phyloP scores from a whole-genome alignment of 176 grass and related monocot genomes.

The Zea luxurians region DNA sequence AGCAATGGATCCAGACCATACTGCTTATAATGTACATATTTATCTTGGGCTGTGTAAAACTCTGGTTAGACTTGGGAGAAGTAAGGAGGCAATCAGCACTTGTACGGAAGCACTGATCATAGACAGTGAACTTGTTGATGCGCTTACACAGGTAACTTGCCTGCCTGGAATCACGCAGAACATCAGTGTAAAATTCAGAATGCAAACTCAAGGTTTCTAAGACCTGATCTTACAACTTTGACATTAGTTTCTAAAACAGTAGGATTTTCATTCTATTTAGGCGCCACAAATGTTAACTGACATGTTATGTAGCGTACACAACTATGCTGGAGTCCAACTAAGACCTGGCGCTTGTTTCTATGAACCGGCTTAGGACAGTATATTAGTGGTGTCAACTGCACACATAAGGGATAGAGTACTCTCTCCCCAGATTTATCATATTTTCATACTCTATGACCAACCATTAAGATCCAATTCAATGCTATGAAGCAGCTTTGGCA shows the following conservation, averaged over 20 bases:
- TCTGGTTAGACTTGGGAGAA: slow-evolving; percentile 97
- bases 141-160: slow-evolving; percentile 75
- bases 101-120: slow-evolving; percentile 86
- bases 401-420: neutral
- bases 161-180: neutral
- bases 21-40: slow-evolving; percentile 75
- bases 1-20: slow-evolving; percentile 82
- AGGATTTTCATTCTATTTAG: neutral
- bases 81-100: slow-evolving; percentile 79
- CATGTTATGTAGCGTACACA: neutral
- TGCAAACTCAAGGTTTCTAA: slow-evolving; percentile 10
- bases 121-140: slow-evolving; percentile 85
- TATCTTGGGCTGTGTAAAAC: slow-evolving; percentile 88
- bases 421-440: neutral
- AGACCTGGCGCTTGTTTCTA: neutral
- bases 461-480: slow-evolving; percentile 9
- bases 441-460: neutral
- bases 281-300: neutral
- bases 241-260: neutral
- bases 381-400: neutral
- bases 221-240: slow-evolving; percentile 1
- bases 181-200: slow-evolving; percentile 2
- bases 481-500: neutral
- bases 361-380: neutral
- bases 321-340: neutral